These are phyloP conservation scores for Colletotrichum tabaci DNA, from an alignment of 2,329 filamentous ascomycete genomes.

Conservation along the genomic window DNA sequence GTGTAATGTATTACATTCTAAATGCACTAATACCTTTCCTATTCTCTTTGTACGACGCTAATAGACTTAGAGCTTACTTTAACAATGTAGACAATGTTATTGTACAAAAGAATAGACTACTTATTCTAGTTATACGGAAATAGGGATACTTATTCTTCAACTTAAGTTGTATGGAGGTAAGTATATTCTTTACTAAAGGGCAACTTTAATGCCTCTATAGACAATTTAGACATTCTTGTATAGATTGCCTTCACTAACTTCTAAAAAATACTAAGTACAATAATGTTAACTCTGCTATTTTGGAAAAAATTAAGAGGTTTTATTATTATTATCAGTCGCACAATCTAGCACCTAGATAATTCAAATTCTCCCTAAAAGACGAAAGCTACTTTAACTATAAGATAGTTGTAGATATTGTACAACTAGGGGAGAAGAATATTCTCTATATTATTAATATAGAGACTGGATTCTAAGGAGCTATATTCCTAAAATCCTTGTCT, in stretches of 20 bases:
- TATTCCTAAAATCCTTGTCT: neutral
- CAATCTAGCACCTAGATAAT: neutral
- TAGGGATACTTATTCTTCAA: neutral
- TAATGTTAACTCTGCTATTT: too few species aligned
- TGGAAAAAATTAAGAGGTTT: neutral
- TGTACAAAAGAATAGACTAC: neutral
- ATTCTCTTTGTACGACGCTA: too few species aligned
- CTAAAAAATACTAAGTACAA: neutral
- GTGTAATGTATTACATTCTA: too few species aligned
- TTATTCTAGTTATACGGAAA: neutral
- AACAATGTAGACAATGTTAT: neutral
- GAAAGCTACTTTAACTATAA: conserved; percentile 1
- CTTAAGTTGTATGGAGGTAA: neutral
- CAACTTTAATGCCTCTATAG: neutral
- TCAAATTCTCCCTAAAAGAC: neutral
- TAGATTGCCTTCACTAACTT: neutral
- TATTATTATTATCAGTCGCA: neutral
- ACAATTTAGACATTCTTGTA: neutral
- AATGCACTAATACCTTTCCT: too few species aligned
- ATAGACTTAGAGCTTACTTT: too few species aligned
- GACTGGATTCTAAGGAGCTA: neutral
- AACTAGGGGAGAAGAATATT: neutral
- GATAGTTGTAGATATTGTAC: neutral
- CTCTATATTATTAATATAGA: neutral
- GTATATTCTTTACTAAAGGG: neutral